Evolutionary conservation across 257 asterid species (phyloP), one percentile per base, ranked within the genome.

Genomic region (Solanum boliviense): DNA sequence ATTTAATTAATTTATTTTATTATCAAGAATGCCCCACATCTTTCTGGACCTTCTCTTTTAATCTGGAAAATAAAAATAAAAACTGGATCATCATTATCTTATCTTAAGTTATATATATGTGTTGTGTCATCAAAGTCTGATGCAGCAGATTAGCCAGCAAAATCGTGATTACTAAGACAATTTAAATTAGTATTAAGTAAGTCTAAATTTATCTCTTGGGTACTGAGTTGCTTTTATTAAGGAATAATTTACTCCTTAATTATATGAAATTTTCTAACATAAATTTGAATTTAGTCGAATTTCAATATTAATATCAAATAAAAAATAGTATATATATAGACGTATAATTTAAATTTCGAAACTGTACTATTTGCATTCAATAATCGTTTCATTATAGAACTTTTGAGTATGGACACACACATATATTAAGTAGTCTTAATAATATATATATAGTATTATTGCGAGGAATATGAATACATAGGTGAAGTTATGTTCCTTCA

Each of bases 281-380:
- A 46, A 46, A 46, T 46, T 13, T 13, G 0, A 13, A 13, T 13
- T 46, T 4, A 0, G 0, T 44, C 5, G 12, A 0, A 44, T 11
- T 44, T 0, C 0, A 44, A 44, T 44, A 0, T 44, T 0, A 44
- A 13, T 44, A 44, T 1, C 0, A 0, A 44, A 41, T 9, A 0
- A 12, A 44, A 44, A 44, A 21, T 3, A 52, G 0, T 0, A 35
- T 35, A 56, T 56, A 6, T 6, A 56, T 18, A 2, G 4, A 46
- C 2, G 5, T 1, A 46, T 2, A 46, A 12, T 46, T 52, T 62
- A 23, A 23, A 62, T 25, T 12, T 62, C 3, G 0, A 9, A 62
- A 62, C 6, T 4, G 12, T 12, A 62, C 15, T 23, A 23, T 62
- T 1, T 62, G 6, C 31, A 23, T 5, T n/a, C 68, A 21, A 62